phyloP scores from a whole-genome alignment of 257 asterid species.

The Voacanga thouarsii region DNA sequence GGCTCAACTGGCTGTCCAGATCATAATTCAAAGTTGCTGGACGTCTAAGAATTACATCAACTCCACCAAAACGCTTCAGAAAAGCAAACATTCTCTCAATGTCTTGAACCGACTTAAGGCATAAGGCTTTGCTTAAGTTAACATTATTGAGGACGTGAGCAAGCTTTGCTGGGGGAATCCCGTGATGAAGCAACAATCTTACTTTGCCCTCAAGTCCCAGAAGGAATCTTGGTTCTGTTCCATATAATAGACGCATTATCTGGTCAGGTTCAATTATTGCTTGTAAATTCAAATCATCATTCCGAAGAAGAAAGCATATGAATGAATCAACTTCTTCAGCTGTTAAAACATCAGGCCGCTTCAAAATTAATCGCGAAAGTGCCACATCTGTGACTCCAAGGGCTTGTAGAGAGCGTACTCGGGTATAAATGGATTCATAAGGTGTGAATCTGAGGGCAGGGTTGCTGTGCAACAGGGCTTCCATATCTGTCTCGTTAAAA shows the following conservation, averaged over 20 bases:
- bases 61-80: slow-evolving; percentile 66
- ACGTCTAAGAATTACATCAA: slow-evolving; percentile 58
- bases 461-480: slow-evolving; percentile 43
- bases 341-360: slow-evolving; percentile 58
- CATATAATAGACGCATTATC: slow-evolving; percentile 52
- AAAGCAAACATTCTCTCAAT: slow-evolving; percentile 57
- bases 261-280: slow-evolving; percentile 53
- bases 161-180: slow-evolving; percentile 58
- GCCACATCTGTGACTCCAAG: slow-evolving; percentile 49
- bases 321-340: slow-evolving; percentile 46
- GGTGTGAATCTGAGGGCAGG: slow-evolving; percentile 38
- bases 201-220: slow-evolving; percentile 63
- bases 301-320: slow-evolving; percentile 29
- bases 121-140: slow-evolving; percentile 59
- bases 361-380: slow-evolving; percentile 50
- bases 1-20: slow-evolving; percentile 66
- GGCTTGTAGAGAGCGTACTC: slow-evolving; percentile 49
- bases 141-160: slow-evolving; percentile 64
- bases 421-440: slow-evolving; percentile 42
- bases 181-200: slow-evolving; percentile 45
- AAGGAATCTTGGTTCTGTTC: slow-evolving; percentile 45
- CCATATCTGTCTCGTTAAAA: slow-evolving; percentile 53
- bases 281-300: slow-evolving; percentile 39
- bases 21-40: slow-evolving; percentile 69
- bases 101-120: slow-evolving; percentile 58